Conservation (phyloP, 805 yeast genomes). For the Yarrowia yakushimensis region DNA sequence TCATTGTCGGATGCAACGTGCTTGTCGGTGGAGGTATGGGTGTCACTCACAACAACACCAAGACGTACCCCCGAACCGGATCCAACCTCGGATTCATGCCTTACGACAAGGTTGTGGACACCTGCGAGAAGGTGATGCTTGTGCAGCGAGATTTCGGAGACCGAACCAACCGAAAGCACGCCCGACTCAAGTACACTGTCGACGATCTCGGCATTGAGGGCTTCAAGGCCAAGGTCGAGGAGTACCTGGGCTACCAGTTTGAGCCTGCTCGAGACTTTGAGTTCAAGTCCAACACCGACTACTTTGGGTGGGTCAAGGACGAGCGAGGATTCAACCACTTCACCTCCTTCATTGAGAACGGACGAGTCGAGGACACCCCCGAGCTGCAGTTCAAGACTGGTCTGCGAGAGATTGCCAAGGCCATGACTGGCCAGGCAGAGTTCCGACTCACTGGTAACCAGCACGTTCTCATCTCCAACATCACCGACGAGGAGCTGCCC, state of each 20-base stretch:
- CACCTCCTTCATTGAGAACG: constrained; percentile 93
- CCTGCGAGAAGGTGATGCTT: constrained; percentile 86
- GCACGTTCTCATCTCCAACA: constrained; percentile 73
- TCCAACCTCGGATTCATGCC: constrained; percentile 75
- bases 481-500: constrained; percentile 64
- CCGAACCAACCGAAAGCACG: constrained; percentile 94
- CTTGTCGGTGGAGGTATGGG: constrained; percentile 99
- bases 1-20: constrained; percentile 77
- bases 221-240: constrained; percentile 78
- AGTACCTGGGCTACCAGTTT: constrained; percentile 71
- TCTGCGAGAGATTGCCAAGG: constrained; percentile 70
- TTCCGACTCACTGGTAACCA: constrained; percentile 96
- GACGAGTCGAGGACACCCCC: constrained; percentile 90
- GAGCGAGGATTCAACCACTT: constrained; percentile 75
- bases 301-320: constrained; percentile 91
- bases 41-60: constrained; percentile 91
- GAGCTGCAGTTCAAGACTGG: constrained; percentile 90
- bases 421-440: constrained; percentile 57
- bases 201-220: constrained; percentile 90
- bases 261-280: constrained; percentile 67
- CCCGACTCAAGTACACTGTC: constrained; percentile 93
- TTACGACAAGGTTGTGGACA: constrained; percentile 64
- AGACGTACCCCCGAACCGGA: constrained; percentile 95
- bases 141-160: constrained; percentile 95
- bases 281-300: constrained; percentile 83